Evolutionary conservation across 2,329 filamentous ascomycete species (phyloP), one percentile per base, ranked within the genome.

Genomic region (Microsporum ferrugineum): DNA sequence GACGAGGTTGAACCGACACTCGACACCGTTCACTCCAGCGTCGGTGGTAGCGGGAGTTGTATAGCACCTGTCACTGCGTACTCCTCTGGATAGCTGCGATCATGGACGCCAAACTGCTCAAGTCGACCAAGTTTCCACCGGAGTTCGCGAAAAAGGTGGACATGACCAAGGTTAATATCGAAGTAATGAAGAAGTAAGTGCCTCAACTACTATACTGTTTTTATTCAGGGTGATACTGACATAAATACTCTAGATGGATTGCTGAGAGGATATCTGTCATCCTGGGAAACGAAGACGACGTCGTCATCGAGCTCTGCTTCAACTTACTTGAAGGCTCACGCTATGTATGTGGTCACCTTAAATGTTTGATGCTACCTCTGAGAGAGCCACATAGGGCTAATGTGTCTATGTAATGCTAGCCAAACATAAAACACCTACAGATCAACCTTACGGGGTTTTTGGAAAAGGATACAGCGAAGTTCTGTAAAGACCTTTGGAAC

Each of bases 101-200:
- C 66, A 94, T 94, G 64, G 92, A 96, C 75, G 87, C 88, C 66
- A 95, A 95, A 79, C 83, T 95, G 69, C 79, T 96, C 61, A 89
- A 87, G 80, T 86, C 87, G 74, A 97, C 91, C 61, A 96, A 95
- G 71, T 97, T 96, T 66, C 94, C 94, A 53, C 82, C 87, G 5
- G 91, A 96, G 71, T 99, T 97, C 77, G 92, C 84, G 71, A 86
- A 89, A 72, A 96, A 96, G 79, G 94, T 99, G 66, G 91, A 99
- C 78, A 96, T 95, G 84, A 84, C 86, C 68, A 97, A 97, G 78
- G 91, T 99, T 75, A 96, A 99, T 72, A 80, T 96, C 58, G 90
- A 95, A 74, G 89, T 99, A 61, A 95, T 99, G 85, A 96, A 96
- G 82, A 95, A 94, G 89, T 95, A 72, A 71, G 86, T 76, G 63